phyloP scores from a whole-genome alignment of 768 basidiomycete genomes.

The Lentinula boryana region DNA sequence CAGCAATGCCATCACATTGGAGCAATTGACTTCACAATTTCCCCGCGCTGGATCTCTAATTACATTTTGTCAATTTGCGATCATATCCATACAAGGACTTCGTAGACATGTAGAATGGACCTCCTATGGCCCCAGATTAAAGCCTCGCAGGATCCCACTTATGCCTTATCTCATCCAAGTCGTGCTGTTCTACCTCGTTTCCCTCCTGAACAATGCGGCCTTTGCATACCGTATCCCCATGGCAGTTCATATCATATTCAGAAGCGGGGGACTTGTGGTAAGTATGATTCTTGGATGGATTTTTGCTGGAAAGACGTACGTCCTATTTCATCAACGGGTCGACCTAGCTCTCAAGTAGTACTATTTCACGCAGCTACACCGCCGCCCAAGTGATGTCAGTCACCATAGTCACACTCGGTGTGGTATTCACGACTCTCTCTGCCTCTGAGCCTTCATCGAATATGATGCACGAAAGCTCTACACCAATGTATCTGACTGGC shows the following conservation, averaged over 20 bases:
- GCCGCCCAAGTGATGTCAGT: conserved; percentile 65
- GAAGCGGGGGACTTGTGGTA: conserved; percentile 81
- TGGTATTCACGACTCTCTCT: conserved; percentile 77
- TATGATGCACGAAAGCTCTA: conserved; percentile 11
- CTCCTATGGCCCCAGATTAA: conserved; percentile 46
- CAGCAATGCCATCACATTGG: conserved; percentile 76
- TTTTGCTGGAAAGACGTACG: conserved; percentile 57
- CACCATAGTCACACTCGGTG: conserved; percentile 73
- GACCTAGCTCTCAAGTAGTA: conserved; percentile 2
- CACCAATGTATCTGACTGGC: conserved; percentile 56
- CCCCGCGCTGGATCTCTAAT: conserved; percentile 76
- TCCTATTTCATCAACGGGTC: background rate
- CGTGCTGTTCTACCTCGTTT: conserved; percentile 70
- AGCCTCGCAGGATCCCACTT: conserved; percentile 64
- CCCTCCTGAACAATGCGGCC: conserved; percentile 85
- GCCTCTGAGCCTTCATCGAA: conserved; percentile 37
- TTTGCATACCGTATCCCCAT: conserved; percentile 86
- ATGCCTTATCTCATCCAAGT: conserved; percentile 75
- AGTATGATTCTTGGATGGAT: conserved; percentile 79
- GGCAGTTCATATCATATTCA: conserved; percentile 90
- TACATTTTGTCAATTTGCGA: conserved; percentile 81
- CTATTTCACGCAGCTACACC: conserved; percentile 46
- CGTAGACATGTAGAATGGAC: conserved; percentile 55
- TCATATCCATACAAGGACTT: conserved; percentile 71
- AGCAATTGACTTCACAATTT: conserved; percentile 62